phyloP scores from a whole-genome alignment of 805 yeast genomes.

The Vanderwaltozyma verrucispora region DNA sequence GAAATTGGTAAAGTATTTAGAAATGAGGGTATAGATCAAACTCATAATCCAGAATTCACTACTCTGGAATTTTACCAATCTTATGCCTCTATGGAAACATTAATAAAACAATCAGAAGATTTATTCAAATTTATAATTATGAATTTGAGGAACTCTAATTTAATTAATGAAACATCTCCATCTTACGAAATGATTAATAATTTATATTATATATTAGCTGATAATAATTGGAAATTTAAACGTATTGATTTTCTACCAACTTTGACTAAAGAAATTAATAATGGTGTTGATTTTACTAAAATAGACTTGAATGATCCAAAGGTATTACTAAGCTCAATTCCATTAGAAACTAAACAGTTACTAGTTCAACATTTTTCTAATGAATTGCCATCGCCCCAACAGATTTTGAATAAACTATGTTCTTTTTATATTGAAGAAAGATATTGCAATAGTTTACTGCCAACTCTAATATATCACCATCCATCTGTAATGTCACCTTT shows the following conservation, averaged over 20 bases:
- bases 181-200: neutral
- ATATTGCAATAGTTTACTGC: slow-evolving; percentile 35
- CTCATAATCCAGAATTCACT: slow-evolving; percentile 93
- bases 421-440: slow-evolving; percentile 54
- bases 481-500: slow-evolving; percentile 83
- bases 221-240: slow-evolving; percentile 19
- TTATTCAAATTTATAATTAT: slow-evolving; percentile 35
- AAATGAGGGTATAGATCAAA: slow-evolving; percentile 86
- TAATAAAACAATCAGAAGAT: slow-evolving; percentile 54
- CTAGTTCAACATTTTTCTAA: slow-evolving; percentile 3
- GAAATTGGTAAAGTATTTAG: slow-evolving; percentile 82
- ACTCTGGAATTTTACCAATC: slow-evolving; percentile 82
- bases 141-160: slow-evolving; percentile 16
- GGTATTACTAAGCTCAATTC: slow-evolving; percentile 6
- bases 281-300: slow-evolving; percentile 9
- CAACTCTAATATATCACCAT: slow-evolving; percentile 71
- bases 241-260: slow-evolving; percentile 26
- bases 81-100: slow-evolving; percentile 52
- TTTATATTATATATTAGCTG: slow-evolving; percentile 4
- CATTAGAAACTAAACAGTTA: slow-evolving; percentile 2
- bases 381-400: slow-evolving; percentile 36
- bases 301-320: slow-evolving; percentile 29
- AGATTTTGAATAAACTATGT: slow-evolving; percentile 55
- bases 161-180: neutral
- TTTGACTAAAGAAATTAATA: slow-evolving; percentile 13